Conservation (phyloP, 2,329 filamentous ascomycete genomes). For the Monosporascus sp. region DNA sequence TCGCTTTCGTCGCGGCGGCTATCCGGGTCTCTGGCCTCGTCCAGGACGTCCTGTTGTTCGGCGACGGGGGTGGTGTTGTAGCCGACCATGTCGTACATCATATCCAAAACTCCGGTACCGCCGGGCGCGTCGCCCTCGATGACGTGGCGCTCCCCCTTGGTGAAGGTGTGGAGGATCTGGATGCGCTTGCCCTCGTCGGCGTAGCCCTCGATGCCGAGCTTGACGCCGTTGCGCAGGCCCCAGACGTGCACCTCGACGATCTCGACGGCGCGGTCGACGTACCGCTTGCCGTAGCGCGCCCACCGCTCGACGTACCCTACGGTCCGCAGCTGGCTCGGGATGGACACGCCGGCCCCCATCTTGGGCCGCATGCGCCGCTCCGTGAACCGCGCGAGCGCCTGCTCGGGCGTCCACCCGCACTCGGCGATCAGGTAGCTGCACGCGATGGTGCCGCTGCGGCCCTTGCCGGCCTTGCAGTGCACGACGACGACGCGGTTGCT, state of each 20-base stretch:
- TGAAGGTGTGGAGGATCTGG: conserved; percentile 76
- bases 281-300: conserved; percentile 69
- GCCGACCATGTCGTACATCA: conserved; percentile 49
- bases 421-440: conserved; percentile 90
- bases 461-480: conserved; percentile 97
- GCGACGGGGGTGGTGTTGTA: conserved; percentile 24
- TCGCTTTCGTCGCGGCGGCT: conserved; percentile 4
- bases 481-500: conserved; percentile 71
- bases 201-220: conserved; percentile 79
- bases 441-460: conserved; percentile 79
- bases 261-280: conserved; percentile 77
- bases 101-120: conserved; percentile 42
- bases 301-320: conserved; percentile 85
- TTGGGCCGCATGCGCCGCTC: conserved; percentile 81
- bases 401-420: conserved; percentile 55
- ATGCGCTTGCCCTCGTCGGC: conserved; percentile 87
- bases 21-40: conserved; percentile 25
- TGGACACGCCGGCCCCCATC: conserved; percentile 86
- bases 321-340: conserved; percentile 86
- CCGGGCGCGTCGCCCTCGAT: conserved; percentile 54
- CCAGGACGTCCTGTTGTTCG: conserved; percentile 31
- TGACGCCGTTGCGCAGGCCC: conserved; percentile 83
- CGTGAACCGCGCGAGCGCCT: conserved; percentile 59
- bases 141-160: conserved; percentile 63
- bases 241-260: conserved; percentile 85